These are phyloP conservation scores for Coemansia sp. DNA, from an alignment of 192 early-diverging fungal species.

Conservation along the genomic window DNA sequence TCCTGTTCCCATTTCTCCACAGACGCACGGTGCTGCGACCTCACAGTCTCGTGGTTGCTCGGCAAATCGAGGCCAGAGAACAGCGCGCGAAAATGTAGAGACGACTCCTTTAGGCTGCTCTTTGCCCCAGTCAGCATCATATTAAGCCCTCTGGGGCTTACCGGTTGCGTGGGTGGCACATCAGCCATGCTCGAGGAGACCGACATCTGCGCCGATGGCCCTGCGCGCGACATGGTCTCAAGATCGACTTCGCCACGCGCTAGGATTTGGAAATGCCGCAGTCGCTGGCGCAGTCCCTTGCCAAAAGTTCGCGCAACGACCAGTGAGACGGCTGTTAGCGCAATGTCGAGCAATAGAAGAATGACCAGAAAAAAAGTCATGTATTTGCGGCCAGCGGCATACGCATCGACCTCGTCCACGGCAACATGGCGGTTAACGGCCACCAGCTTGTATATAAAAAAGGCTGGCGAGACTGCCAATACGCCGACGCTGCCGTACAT, in stretches of 20 bases:
- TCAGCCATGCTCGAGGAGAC: background rate
- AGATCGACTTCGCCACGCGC: constrained; percentile 24
- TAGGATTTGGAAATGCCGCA: constrained; percentile 34
- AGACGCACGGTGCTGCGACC: constrained; percentile 9
- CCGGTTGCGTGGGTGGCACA: background rate
- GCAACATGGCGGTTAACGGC: constrained; percentile 8
- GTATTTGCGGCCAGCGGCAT: constrained; percentile 15
- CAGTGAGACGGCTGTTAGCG: constrained; percentile 4
- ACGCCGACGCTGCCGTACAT: constrained; percentile 29
- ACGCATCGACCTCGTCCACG: background rate
- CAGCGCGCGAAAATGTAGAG: constrained; percentile 24
- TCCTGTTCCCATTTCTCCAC: constrained; percentile 13
- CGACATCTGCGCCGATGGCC: background rate
- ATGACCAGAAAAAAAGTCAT: constrained; percentile 19
- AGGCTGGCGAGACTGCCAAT: constrained; percentile 13
- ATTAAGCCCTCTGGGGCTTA: background rate
- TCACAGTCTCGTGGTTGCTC: background rate
- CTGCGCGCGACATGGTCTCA: constrained; percentile 6
- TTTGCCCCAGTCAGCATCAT: constrained; percentile 18
- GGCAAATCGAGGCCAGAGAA: constrained; percentile 25
- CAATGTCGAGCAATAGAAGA: constrained; percentile 22
- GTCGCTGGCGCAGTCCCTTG: constrained; percentile 22
- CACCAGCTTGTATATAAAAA: constrained; percentile 46
- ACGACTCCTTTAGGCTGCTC: constrained; percentile 30
- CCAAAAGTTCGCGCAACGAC: constrained; percentile 26